Percentiles rank a stretch among this genome's conserved stretches.
Conservation (phyloP, 73 alveolate species). For the Paramecium tetraurelia region DNA sequence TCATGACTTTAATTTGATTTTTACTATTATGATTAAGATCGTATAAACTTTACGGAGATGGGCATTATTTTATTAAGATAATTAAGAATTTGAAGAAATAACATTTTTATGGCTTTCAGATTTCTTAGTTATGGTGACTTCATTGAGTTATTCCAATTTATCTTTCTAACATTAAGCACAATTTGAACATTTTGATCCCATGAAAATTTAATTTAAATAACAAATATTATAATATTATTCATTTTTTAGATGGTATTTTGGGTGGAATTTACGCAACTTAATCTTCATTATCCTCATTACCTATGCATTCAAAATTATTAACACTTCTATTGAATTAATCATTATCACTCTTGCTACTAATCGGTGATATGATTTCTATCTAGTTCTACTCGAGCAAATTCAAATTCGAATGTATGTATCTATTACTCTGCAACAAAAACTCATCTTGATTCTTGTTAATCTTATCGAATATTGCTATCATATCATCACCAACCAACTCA, state of each 20-base stretch:
- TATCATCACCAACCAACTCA: background rate
- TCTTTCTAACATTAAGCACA: background rate
- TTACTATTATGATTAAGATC: background rate
- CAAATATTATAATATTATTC: background rate
- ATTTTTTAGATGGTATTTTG: background rate
- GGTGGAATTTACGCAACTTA: background rate
- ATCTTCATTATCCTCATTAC: background rate
- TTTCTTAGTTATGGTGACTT: background rate
- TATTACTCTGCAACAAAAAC: background rate
- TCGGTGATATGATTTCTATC: background rate
- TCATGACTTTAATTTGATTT: background rate
- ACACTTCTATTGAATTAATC: background rate
- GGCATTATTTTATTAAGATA: background rate
- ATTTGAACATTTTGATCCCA: conserved; percentile 13
- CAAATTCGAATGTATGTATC: background rate
- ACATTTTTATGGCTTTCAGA: background rate
- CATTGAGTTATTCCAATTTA: background rate
- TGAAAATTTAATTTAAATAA: background rate
- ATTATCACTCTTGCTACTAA: background rate
- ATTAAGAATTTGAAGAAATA: background rate
- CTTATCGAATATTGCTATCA: background rate
- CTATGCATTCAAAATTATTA: background rate
- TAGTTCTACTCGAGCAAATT: background rate
- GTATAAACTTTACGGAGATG: background rate
- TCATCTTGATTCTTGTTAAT: background rate